Evolutionary conservation across 2,329 filamentous ascomycete genomes (phyloP), one percentile per base, ranked within the genome.

Genomic region (Ceratocystis eucalypticola): DNA sequence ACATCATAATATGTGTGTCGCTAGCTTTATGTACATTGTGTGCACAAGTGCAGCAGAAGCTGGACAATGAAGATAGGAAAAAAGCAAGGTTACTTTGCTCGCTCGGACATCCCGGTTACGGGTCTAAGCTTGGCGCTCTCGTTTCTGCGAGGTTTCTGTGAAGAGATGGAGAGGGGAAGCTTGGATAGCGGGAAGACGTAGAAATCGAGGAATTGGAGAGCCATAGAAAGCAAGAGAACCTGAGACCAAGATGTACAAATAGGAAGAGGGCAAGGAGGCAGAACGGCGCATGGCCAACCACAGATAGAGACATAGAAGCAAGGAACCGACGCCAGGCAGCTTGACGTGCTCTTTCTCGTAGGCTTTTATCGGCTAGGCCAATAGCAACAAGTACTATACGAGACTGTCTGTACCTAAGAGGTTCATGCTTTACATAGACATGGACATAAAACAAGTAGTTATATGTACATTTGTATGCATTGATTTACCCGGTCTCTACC

Each of bases 61-160:
- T 41, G 37, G n/a, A 53, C 48, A 53, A 25, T 12, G 17, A 8
- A 59, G 55, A 30, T 15, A 37, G 33, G 5, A 37, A 8, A 59
- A 59, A 59, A 37, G 55, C 28, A n/a, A 37, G 55, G 55, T 37
- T 59, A 37, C 55, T 17, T 59, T 30, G 55, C 55, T n/a, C n/a
- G 33, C 55, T 59, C 55, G 55, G 55, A 15, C 55, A 59, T 59
- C 17, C 55, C 55, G 55, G 55, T 59, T 33, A 30, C 55, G 30
- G 55, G 55, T 59, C 55, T 59, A 17, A 30, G 55, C 55, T 59
- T 59, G 55, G 55, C 25, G 55, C 55, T n/a, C 55, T 59, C 55
- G 55, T 59, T 59, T 37, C 55, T 37, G 15, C 33, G 30, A 41
- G 37, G 37, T 41, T 41, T 15, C 12, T 41, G 37, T 41, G 4